These are phyloP conservation scores for Juncus effusus DNA, from an alignment of 176 grass and related monocot species.

Conservation along the genomic window DNA sequence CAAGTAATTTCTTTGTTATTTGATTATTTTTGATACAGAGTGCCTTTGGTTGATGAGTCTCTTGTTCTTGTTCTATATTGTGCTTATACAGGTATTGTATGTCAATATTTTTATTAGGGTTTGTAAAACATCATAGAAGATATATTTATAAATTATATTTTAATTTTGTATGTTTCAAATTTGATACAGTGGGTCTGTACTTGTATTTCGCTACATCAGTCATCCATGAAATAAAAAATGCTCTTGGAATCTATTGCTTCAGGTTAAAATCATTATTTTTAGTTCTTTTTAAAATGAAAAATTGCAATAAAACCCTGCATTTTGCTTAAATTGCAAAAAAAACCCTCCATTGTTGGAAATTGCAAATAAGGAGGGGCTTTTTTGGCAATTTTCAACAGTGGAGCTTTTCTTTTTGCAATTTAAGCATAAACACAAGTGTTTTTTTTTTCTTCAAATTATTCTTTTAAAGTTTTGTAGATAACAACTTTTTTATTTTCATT, in stretches of 20 bases:
- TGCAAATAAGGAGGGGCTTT: too few species aligned
- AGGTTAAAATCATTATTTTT: slow-evolving; percentile 36
- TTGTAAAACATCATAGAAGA: too few species aligned
- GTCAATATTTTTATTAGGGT: not conserved
- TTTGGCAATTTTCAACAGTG: too few species aligned
- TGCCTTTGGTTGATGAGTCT: slow-evolving; percentile 71
- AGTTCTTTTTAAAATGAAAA: not conserved
- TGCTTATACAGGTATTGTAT: slow-evolving; percentile 52
- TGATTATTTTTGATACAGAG: slow-evolving; percentile 35
- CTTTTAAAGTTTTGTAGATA: too few species aligned
- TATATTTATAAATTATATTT: not conserved
- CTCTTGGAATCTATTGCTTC: slow-evolving; percentile 98
- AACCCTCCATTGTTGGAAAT: too few species aligned
- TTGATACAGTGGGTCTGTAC: slow-evolving; percentile 68
- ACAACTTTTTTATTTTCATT: slow-evolving; percentile 4
- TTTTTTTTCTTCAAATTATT: too few species aligned
- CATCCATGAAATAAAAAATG: slow-evolving; percentile 86
- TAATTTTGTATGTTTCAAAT: not conserved
- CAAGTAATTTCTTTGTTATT: slow-evolving; percentile 23
- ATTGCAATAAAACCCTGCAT: not conserved
- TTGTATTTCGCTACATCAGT: slow-evolving; percentile 83
- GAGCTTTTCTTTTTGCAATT: too few species aligned
- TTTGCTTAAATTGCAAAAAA: not conserved
- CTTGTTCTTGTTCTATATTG: slow-evolving; percentile 72
- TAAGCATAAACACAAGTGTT: too few species aligned